phyloP scores from a whole-genome alignment of 2,329 filamentous ascomycete species.

The Penicillium aurantiogriseum region DNA sequence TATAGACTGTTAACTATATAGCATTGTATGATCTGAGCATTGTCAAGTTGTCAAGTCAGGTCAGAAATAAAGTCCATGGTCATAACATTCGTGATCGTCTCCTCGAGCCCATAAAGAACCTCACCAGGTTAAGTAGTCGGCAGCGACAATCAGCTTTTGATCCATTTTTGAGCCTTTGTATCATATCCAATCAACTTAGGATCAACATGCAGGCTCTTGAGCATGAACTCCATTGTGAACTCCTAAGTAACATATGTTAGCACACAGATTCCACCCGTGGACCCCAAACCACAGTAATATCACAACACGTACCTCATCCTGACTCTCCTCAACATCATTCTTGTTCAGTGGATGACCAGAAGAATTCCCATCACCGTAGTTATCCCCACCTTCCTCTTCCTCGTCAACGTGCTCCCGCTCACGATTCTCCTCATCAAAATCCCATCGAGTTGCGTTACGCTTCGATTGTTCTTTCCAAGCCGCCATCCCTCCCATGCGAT shows the following conservation, averaged over 20 bases:
- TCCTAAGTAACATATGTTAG: constrained; percentile 43
- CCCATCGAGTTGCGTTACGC: constrained; percentile 45
- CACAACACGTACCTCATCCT: constrained; percentile 32
- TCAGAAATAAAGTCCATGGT: background rate
- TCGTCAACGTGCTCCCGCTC: constrained; percentile 37
- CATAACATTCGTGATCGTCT: background rate
- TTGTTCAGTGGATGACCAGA: constrained; percentile 13
- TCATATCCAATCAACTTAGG: constrained; percentile 63
- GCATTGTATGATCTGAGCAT: background rate
- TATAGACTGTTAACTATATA: background rate
- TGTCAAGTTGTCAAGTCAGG: background rate
- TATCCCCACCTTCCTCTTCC: constrained; percentile 24
- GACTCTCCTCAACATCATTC: constrained; percentile 36
- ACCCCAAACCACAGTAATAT: background rate
- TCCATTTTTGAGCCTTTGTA: constrained; percentile 57
- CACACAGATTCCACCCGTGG: background rate
- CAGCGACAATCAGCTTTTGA: constrained; percentile 16
- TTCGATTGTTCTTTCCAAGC: constrained; percentile 55
- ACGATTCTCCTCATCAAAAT: constrained; percentile 36
- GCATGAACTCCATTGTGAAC: constrained; percentile 70
- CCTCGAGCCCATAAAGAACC: background rate
- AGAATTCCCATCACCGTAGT: constrained; percentile 42
- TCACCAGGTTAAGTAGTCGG: background rate
- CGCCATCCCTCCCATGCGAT: constrained; percentile 61
- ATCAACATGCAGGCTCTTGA: constrained; percentile 64